phyloP scores from a whole-genome alignment of 2,329 filamentous ascomycete genomes.

The Metarhizium humberi region DNA sequence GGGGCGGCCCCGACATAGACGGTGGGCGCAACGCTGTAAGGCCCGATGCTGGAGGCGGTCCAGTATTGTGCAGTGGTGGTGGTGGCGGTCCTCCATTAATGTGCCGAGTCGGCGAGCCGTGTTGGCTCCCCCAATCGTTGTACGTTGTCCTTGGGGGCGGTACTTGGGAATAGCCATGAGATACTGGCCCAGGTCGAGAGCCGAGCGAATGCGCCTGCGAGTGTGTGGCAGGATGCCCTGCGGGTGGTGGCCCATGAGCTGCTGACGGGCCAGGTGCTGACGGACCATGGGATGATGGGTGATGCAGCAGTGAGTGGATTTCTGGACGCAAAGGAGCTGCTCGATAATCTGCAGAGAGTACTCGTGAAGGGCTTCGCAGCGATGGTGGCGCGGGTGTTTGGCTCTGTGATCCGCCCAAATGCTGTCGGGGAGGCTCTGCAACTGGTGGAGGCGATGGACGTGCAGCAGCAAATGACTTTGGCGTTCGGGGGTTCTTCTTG shows the following conservation, averaged over 20 bases:
- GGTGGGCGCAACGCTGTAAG: slow-evolving; percentile 41
- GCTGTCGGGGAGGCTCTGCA: slow-evolving; percentile 12
- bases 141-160: slow-evolving; percentile 18
- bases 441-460: slow-evolving; percentile 11
- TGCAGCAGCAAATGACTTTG: slow-evolving; percentile 18
- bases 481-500: slow-evolving; percentile 42
- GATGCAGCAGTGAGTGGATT: slow-evolving; percentile 11
- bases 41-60: slow-evolving; percentile 18
- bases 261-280: slow-evolving; percentile 9
- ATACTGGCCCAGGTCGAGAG: slow-evolving; percentile 13
- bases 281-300: slow-evolving; percentile 5
- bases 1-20: slow-evolving; percentile 31
- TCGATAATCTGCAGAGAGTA: slow-evolving; percentile 15
- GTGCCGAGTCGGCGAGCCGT: slow-evolving; percentile 37
- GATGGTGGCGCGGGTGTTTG: slow-evolving; percentile 13
- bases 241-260: slow-evolving; percentile 3
- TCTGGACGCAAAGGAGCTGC: slow-evolving; percentile 11
- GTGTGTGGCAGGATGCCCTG: slow-evolving; percentile 9
- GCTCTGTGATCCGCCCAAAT: slow-evolving; percentile 9
- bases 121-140: slow-evolving; percentile 43
- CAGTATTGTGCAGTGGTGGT: slow-evolving; percentile 20
- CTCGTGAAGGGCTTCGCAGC: slow-evolving; percentile 19
- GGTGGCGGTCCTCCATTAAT: slow-evolving; percentile 38
- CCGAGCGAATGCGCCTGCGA: slow-evolving; percentile 17
- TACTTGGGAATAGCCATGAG: slow-evolving; percentile 18